Conservation (phyloP, 805 yeast species). For the Schwanniomyces polymorphus region DNA sequence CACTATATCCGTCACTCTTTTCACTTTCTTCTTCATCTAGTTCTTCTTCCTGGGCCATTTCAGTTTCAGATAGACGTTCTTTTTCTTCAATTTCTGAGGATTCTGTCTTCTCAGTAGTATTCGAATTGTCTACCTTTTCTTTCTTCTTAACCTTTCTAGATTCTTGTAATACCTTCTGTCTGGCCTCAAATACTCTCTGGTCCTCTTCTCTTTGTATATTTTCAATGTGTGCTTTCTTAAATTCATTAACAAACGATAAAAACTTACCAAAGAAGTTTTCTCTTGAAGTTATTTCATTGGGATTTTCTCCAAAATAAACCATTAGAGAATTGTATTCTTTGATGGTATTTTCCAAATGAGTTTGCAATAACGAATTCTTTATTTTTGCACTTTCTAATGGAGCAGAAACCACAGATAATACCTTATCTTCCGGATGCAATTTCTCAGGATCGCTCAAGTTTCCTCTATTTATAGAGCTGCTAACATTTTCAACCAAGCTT, state of each 20-base stretch:
- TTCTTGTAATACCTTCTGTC: constrained; percentile 34
- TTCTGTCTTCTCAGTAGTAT: not conserved
- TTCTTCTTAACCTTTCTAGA: constrained; percentile 9
- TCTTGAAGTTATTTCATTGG: constrained; percentile 63
- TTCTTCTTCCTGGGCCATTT: constrained; percentile 9
- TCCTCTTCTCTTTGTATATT: constrained; percentile 84
- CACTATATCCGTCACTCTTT: not conserved
- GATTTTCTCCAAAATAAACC: constrained; percentile 90
- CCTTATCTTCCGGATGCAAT: constrained; percentile 83
- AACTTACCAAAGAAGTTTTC: constrained; percentile 76
- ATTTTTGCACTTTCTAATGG: constrained; percentile 74
- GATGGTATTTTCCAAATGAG: constrained; percentile 62
- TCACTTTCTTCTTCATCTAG: constrained; percentile 15
- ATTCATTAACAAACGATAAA: constrained; percentile 75
- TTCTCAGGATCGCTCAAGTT: constrained; percentile 74
- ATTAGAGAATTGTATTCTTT: constrained; percentile 69
- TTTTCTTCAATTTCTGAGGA: constrained; percentile 1
- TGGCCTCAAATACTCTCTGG: constrained; percentile 43
- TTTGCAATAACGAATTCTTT: constrained; percentile 63
- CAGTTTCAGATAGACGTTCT: constrained; percentile 3
- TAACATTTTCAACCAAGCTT: constrained; percentile 64
- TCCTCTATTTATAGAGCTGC: constrained; percentile 75
- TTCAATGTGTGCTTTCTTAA: constrained; percentile 75
- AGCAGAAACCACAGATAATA: constrained; percentile 59
- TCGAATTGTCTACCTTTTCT: not conserved